Evolutionary conservation across 345 rosid species (phyloP).

Genomic region (Euclidium syriacum): DNA sequence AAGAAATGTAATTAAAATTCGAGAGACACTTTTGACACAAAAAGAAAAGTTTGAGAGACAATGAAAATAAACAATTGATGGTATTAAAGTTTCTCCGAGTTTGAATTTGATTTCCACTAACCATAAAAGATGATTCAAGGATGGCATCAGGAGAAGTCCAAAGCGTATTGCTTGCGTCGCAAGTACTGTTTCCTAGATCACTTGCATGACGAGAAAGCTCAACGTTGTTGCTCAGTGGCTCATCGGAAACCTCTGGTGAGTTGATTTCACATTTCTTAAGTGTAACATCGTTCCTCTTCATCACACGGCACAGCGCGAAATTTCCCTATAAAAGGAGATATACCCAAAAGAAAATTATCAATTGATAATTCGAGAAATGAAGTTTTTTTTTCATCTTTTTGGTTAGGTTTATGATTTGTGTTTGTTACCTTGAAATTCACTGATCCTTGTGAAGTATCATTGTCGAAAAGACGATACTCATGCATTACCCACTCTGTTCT

Average conservation of each 20-base stretch:
- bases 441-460: constrained; percentile 42
- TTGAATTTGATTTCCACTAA: constrained; percentile 8
- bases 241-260: constrained; percentile 36
- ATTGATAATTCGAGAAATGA: background rate
- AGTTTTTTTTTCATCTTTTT: background rate
- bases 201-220: constrained; percentile 44
- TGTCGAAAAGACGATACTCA: constrained; percentile 72
- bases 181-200: constrained; percentile 31
- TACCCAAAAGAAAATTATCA: background rate
- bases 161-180: constrained; percentile 38
- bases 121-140: constrained; percentile 77
- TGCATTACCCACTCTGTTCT: constrained; percentile 83
- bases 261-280: constrained; percentile 40
- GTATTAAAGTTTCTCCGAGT: background rate
- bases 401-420: background rate
- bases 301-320: constrained; percentile 75
- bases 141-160: constrained; percentile 58
- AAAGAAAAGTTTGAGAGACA: background rate
- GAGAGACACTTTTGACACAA: too few species aligned
- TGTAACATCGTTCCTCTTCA: constrained; percentile 51
- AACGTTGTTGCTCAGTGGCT: constrained; percentile 31
- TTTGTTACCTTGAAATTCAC: constrained; percentile 47
- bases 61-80: background rate
- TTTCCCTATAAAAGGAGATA: constrained; percentile 45
- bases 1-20: background rate